These are phyloP conservation scores for Lactarius trivialis DNA, from an alignment of 768 basidiomycete genomes.

Conservation along the genomic window DNA sequence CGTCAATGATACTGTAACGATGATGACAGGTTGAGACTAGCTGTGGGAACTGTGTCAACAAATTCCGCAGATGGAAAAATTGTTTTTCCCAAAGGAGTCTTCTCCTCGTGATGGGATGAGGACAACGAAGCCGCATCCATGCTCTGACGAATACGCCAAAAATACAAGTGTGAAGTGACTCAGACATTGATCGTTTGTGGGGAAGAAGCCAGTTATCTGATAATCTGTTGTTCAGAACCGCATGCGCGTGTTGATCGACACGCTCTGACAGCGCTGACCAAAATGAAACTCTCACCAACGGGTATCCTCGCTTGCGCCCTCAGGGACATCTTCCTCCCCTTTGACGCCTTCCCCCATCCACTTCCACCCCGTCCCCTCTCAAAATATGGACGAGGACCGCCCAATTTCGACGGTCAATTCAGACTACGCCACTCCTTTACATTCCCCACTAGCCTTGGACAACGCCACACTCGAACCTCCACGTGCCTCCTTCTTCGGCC, in stretches of 20 bases:
- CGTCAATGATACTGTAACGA: background rate
- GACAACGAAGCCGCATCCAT: background rate
- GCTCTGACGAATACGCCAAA: background rate
- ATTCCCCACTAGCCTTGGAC: slow-evolving; percentile 8
- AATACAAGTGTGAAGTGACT: background rate
- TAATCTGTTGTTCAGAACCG: background rate
- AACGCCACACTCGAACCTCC: slow-evolving; percentile 5
- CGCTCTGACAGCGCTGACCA: background rate
- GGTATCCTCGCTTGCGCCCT: background rate
- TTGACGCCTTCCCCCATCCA: slow-evolving; percentile 1
- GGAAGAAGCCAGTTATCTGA: background rate
- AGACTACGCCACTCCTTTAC: slow-evolving; percentile 10
- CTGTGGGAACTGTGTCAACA: slow-evolving; percentile 4
- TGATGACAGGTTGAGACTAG: background rate
- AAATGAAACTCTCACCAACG: background rate
- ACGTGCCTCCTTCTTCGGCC: background rate
- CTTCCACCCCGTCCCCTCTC: background rate
- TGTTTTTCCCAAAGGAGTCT: slow-evolving; percentile 2
- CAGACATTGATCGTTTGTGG: background rate
- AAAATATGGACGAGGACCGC: slow-evolving; percentile 16
- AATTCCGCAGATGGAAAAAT: slow-evolving; percentile 13
- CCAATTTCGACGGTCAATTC: slow-evolving; percentile 12
- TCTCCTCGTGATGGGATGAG: background rate
- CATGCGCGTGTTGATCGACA: background rate
- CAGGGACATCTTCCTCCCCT: background rate